Evolutionary conservation across 176 grass and related monocot species (phyloP), one percentile per base, ranked within the genome.

Genomic region (Poa pratensis): DNA sequence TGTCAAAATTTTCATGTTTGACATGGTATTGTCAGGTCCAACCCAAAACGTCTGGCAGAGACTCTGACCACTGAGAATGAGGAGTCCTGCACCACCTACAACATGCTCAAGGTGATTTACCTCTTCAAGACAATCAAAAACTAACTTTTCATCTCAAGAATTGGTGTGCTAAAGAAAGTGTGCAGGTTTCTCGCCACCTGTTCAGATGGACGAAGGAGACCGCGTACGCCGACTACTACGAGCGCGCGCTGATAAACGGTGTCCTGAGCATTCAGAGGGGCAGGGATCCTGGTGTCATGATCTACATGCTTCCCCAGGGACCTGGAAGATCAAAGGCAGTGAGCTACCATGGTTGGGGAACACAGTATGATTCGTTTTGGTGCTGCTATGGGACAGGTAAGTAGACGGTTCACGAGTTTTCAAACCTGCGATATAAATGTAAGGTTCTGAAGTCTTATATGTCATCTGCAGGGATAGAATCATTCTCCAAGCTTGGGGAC

Each of bases 191-290:
- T 30, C 88, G 96, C 52, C 90, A 99, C 75, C 90, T 96, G 6
- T 94, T 99, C 69, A 95, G 96, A 88, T 99, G 91, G 96, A 99
- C 96, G 0, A 99, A 99, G 86, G 94, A 99, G 71, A 73, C 89
- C 0, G 63, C 81, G 0, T 96, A 99, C 12, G 90, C 82, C 0
- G 96, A 99, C 91, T 96, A 99, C 88, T 99, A 99, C 13, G 94
- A 99, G 78, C 91, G 88, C 52, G 90, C 96, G 1, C 88, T 96
- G 13, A 91, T 93, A 65, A 99, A 99, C 19, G 96, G 96, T 0
- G 96, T 99, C 7, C 72, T 99, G 46, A 96, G 96, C 79, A 96
- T 99, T 74, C 96, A 96, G 84, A 94, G 96, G 80, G 93, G 93
- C n/a, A 88, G 76, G 14, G 89, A 99, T n/a, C 96, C 93, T 34